phyloP scores from a whole-genome alignment of 2,329 filamentous ascomycete species.

The Scedosporium aurantiacum region DNA sequence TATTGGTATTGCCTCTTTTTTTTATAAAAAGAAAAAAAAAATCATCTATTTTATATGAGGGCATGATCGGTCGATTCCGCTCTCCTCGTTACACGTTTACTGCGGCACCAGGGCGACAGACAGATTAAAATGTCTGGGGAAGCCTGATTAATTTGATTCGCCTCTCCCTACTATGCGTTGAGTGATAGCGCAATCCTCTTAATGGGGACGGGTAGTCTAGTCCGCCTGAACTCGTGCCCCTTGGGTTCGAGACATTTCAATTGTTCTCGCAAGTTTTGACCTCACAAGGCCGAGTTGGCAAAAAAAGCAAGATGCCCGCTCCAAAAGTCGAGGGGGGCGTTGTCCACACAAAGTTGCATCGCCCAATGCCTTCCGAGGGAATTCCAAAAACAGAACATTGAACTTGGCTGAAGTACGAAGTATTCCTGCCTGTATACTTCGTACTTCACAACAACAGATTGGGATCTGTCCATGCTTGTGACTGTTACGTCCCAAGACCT shows the following conservation, averaged over 20 bases:
- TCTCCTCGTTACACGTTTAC: background rate
- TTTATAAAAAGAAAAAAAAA: too few relatives aligned
- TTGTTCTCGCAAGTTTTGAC: too few relatives aligned
- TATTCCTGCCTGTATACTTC: too few relatives aligned
- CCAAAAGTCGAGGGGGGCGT: too few relatives aligned
- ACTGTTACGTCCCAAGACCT: background rate
- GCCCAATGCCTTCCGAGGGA: too few relatives aligned
- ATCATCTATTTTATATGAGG: background rate
- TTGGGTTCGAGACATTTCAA: background rate
- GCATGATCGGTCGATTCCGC: background rate
- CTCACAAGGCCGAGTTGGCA: too few relatives aligned
- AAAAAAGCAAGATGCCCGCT: too few relatives aligned
- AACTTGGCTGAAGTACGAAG: too few relatives aligned
- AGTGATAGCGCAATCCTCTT: background rate
- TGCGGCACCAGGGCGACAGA: background rate
- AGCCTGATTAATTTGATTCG: slow-evolving; percentile 2
- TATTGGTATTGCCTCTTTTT: background rate
- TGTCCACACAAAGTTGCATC: too few relatives aligned
- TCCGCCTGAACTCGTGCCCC: background rate
- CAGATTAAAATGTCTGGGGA: slow-evolving; percentile 6
- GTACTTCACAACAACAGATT: too few relatives aligned
- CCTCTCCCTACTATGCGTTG: background rate
- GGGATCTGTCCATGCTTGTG: too few relatives aligned
- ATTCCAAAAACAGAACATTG: too few relatives aligned
- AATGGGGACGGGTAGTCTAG: background rate